Conservation (phyloP, 108 stramenopile species). For the Nitzschia sp. region DNA sequence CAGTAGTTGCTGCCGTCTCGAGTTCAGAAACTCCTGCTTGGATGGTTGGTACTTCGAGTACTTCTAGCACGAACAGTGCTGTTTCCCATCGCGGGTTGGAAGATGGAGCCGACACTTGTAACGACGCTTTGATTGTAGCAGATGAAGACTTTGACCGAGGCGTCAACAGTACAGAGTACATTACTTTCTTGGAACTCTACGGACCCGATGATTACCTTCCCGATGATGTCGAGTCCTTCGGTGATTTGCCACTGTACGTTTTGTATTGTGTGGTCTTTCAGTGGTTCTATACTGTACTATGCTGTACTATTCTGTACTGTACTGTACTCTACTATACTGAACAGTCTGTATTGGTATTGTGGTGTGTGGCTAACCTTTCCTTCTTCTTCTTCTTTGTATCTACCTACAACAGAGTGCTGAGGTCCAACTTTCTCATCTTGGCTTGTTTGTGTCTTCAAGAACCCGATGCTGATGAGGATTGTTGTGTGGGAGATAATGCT, state of each 20-base stretch:
- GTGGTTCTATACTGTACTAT: no score
- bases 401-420: neutral
- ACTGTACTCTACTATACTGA: no score
- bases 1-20: no score
- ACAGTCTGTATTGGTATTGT: no score
- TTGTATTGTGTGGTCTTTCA: neutral
- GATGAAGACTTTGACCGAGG: constrained; percentile 40
- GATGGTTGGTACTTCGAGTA: no score
- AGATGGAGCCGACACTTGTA: constrained; percentile 12
- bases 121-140: constrained; percentile 31
- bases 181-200: constrained; percentile 34
- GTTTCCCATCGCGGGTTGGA: neutral
- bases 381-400: neutral
- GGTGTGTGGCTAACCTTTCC: neutral
- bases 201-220: constrained; percentile 37
- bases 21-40: no score
- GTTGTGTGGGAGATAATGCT: constrained; percentile 42
- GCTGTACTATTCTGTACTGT: no score
- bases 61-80: no score
- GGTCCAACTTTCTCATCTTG: constrained; percentile 35
- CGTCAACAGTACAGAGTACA: constrained; percentile 32
- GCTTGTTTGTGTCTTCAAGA: constrained; percentile 50
- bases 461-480: constrained; percentile 23
- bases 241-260: constrained; percentile 32
- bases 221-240: constrained; percentile 7